phyloP scores from a whole-genome alignment of 164 flowering plant genomes.

The Amborella trichopoda region DNA sequence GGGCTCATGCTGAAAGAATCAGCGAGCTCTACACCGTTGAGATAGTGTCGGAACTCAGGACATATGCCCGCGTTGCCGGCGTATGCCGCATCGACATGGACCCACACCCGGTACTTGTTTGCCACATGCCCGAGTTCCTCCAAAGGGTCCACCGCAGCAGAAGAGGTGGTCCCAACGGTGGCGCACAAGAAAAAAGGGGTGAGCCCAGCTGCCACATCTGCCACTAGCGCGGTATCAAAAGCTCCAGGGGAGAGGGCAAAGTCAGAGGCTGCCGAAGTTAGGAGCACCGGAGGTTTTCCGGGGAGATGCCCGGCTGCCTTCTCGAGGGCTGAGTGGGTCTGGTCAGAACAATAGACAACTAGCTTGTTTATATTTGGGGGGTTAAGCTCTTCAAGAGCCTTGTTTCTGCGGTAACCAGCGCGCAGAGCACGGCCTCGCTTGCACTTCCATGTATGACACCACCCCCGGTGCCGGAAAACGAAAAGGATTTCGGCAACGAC shows the following conservation, averaged over 20 bases:
- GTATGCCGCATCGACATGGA: constrained; percentile 61
- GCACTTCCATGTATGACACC: constrained; percentile 53
- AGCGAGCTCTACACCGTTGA: constrained; percentile 34
- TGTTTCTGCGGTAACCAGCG: constrained; percentile 39
- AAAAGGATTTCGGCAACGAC: constrained; percentile 30
- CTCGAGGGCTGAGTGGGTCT: constrained; percentile 38
- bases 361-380: constrained; percentile 22
- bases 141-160: constrained; percentile 49
- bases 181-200: constrained; percentile 41
- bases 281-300: constrained; percentile 20
- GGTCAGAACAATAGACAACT: constrained; percentile 54
- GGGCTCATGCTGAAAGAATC: constrained; percentile 48
- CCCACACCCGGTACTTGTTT: constrained; percentile 26
- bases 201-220: constrained; percentile 33
- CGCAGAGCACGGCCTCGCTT: constrained; percentile 38
- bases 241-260: constrained; percentile 24
- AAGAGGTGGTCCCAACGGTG: constrained; percentile 50
- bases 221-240: constrained; percentile 12
- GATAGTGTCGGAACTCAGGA: constrained; percentile 42
- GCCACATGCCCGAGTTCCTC: constrained; percentile 30
- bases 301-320: constrained; percentile 40
- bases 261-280: constrained; percentile 9
- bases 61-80: constrained; percentile 56
- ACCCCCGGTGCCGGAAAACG: constrained; percentile 26
- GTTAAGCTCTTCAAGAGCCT: no score